phyloP scores from a whole-genome alignment of 2,329 filamentous ascomycete genomes.

The Cyphellophora attinorum region DNA sequence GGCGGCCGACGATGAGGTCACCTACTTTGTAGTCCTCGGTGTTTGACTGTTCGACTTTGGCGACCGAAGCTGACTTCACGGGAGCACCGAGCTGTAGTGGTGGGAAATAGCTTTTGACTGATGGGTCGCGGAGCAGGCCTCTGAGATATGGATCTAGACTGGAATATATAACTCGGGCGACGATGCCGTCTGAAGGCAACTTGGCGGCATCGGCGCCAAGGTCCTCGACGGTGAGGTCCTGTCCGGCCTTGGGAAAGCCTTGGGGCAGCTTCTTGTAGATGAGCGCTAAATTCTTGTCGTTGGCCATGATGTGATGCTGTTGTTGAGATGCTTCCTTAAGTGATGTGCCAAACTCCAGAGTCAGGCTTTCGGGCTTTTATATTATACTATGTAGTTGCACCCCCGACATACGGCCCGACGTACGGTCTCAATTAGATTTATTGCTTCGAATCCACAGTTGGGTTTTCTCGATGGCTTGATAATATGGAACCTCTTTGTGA shows the following conservation, averaged over 20 bases:
- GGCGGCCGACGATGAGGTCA: conserved; percentile 48
- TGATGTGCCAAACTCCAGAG: too few species aligned
- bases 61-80: conserved; percentile 55
- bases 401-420: too few species aligned
- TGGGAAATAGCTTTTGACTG: conserved; percentile 57
- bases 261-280: conserved; percentile 62
- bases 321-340: too few species aligned
- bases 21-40: conserved; percentile 53
- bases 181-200: conserved; percentile 48
- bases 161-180: conserved; percentile 55
- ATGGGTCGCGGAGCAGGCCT: conserved; percentile 56
- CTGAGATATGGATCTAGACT: conserved; percentile 72
- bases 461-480: too few species aligned
- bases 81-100: conserved; percentile 54
- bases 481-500: too few species aligned
- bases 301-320: too few species aligned
- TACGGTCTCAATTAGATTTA: too few species aligned
- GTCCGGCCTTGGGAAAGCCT: conserved; percentile 57
- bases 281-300: conserved; percentile 58
- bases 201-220: conserved; percentile 54
- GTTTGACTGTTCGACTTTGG: conserved; percentile 63
- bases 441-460: too few species aligned
- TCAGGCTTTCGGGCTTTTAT: too few species aligned
- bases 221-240: conserved; percentile 60
- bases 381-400: too few species aligned